Base-by-base conservation (phyloP, 805 yeast genomes). In the Candida bentonensis region DNA sequence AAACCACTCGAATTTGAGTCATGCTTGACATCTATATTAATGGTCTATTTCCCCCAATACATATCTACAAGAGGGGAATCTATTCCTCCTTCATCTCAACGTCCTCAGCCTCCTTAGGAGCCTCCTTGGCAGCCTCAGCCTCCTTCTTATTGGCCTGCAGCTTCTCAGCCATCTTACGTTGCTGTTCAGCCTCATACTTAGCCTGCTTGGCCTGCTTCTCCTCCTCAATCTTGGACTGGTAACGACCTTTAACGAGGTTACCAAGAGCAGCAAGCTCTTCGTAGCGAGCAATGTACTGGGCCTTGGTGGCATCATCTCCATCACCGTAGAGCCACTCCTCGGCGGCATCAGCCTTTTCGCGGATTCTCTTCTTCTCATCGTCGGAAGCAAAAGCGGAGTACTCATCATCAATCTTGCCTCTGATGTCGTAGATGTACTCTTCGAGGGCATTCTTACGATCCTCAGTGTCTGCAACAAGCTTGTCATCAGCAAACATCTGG, bases 241-340 rank as follows among this genome's bases (percentile, higher is more conserved):
- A 92, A 72, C 98, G 81, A 59, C 96, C 97, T 71, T 80, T 83
- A 68, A 92, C 86, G 55, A 92, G 70, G 74, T 92, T 89, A 66
- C 98, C 98, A 56, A 80, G 72, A 39, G 95, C 76, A 40, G 96
- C 94, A 60, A 92, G 79, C 68, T 92, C 98, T 70, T 92, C 97
- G 69, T 87, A 87, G 69, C 84, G 88, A 61, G 98, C 97, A 67
- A 94, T 80, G 74, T 89, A 92, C 65, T 82, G 85, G 57, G 92
- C 98, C 78, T 92, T 88, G 60, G 88, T 74, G 51, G 96, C 77
- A 66, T 92, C 99, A 63, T 84, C 87, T 61, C 97, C 97, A 46
- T 87, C 98, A 50, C 83, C 95, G 68, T 92, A 92, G 60, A 92
- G 78, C 99, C 99, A 92, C 62, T 89, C 96, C 75, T 92, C 98